phyloP scores from a whole-genome alignment of 2,329 filamentous ascomycete genomes.

The Magnaporthiopsis poae region DNA sequence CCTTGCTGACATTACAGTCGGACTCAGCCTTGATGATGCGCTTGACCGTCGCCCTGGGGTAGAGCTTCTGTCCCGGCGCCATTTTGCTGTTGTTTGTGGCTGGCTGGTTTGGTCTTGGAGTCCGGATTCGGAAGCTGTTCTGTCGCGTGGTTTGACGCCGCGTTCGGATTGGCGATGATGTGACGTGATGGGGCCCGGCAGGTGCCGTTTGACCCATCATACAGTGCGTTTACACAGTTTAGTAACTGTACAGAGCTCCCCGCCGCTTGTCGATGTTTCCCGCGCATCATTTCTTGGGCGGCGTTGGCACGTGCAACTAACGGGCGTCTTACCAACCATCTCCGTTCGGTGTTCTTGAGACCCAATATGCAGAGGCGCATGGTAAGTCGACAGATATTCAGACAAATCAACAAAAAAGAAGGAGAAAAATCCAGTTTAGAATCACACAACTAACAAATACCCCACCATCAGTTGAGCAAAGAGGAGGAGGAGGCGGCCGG shows the following conservation, averaged over 20 bases:
- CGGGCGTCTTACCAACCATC: too few species aligned
- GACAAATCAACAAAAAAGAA: not conserved
- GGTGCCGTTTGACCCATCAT: too few species aligned
- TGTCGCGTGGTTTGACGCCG: not conserved
- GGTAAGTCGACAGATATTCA: constrained; percentile 29
- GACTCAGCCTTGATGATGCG: constrained; percentile 86
- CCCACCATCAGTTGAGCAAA: constrained; percentile 62
- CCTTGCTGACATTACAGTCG: constrained; percentile 69
- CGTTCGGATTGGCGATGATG: too few species aligned
- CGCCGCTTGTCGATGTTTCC: too few species aligned
- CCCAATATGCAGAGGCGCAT: constrained; percentile 46
- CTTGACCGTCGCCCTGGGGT: constrained; percentile 74
- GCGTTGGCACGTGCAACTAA: too few species aligned
- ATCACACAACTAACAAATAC: not conserved
- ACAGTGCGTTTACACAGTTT: too few species aligned
- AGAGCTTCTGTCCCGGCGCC: constrained; percentile 61
- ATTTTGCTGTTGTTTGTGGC: constrained; percentile 25
- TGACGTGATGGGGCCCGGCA: too few species aligned
- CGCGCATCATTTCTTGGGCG: too few species aligned
- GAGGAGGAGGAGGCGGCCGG: constrained; percentile 74
- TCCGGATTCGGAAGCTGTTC: not conserved
- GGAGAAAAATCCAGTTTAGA: too few species aligned
- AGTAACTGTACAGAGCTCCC: too few species aligned
- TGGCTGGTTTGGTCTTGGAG: not conserved
- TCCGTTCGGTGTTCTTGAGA: too few species aligned